A percentile compares a stretch with the other conserved stretches of the same genome.
phyloP scores from a whole-genome alignment of 2,329 filamentous ascomycete species.

The Ophiostoma perfectum region DNA sequence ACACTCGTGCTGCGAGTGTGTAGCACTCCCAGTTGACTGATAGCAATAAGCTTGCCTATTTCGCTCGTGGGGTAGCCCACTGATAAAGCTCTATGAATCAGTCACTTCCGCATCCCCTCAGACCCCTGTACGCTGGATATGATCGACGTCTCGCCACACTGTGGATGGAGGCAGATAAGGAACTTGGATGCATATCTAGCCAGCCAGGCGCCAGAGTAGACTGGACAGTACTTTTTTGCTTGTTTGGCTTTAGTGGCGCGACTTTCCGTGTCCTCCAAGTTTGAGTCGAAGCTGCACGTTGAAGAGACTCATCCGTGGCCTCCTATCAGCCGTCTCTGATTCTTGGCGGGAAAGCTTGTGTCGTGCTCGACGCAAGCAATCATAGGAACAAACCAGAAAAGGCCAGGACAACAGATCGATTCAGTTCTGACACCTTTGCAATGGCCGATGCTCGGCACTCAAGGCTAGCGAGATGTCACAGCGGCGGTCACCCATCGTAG shows the following conservation, averaged over 20 bases:
- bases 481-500: too few species aligned
- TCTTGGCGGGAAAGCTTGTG: conserved; percentile 5
- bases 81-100: not conserved
- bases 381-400: too few species aligned
- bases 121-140: not conserved
- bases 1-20: not conserved
- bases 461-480: too few species aligned
- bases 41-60: too few species aligned
- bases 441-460: not conserved
- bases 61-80: not conserved
- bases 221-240: not conserved
- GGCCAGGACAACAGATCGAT: too few species aligned
- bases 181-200: not conserved
- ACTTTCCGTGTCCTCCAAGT: too few species aligned
- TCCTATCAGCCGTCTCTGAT: not conserved
- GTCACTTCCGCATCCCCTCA: not conserved
- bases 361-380: not conserved
- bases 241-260: not conserved
- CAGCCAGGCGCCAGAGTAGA: too few species aligned
- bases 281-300: too few species aligned
- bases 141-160: conserved; percentile 1
- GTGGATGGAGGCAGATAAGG: conserved; percentile 5
- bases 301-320: not conserved
- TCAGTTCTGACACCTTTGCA: not conserved
- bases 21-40: too few species aligned